Conservation (phyloP, 495 filamentous ascomycete genomes). For the Penicillium tannophilum region DNA sequence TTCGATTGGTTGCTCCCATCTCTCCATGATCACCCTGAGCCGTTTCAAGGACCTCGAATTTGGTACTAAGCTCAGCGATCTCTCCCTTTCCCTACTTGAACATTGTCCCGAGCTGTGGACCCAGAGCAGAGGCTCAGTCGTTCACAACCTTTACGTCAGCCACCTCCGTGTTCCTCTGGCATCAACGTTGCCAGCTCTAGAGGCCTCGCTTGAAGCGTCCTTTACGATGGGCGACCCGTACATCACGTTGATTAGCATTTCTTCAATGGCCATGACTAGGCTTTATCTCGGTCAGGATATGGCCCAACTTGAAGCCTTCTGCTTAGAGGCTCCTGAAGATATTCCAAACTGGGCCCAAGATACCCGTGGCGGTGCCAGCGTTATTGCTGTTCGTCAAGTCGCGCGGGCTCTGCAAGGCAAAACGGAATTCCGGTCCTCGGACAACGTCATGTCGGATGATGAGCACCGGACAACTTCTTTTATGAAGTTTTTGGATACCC, state of each 20-base stretch:
- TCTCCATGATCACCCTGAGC: constrained; percentile 70
- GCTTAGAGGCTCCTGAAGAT: constrained; percentile 73
- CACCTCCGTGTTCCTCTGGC: constrained; percentile 68
- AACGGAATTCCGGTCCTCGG: constrained; percentile 58
- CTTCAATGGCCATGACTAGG: constrained; percentile 67
- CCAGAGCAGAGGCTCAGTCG: constrained; percentile 67
- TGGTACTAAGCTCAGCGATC: constrained; percentile 62
- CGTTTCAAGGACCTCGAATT: constrained; percentile 75
- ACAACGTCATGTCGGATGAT: constrained; percentile 69
- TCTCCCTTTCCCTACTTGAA: constrained; percentile 68
- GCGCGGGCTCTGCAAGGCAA: constrained; percentile 83
- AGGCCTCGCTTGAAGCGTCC: constrained; percentile 70
- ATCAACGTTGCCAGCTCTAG: constrained; percentile 61
- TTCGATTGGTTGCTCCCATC: constrained; percentile 72
- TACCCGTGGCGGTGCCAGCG: constrained; percentile 74
- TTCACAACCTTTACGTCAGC: constrained; percentile 72
- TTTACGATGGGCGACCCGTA: constrained; percentile 73
- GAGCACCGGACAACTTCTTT: constrained; percentile 67
- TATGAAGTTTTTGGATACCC: constrained; percentile 54
- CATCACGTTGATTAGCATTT: constrained; percentile 72
- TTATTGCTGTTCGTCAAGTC: constrained; percentile 70
- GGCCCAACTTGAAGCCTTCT: constrained; percentile 72
- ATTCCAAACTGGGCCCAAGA: constrained; percentile 73
- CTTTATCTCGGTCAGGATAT: constrained; percentile 77
- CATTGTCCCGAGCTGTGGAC: constrained; percentile 68